phyloP scores from a whole-genome alignment of 1,139 yeast genomes.

The Taphrina betulina region DNA sequence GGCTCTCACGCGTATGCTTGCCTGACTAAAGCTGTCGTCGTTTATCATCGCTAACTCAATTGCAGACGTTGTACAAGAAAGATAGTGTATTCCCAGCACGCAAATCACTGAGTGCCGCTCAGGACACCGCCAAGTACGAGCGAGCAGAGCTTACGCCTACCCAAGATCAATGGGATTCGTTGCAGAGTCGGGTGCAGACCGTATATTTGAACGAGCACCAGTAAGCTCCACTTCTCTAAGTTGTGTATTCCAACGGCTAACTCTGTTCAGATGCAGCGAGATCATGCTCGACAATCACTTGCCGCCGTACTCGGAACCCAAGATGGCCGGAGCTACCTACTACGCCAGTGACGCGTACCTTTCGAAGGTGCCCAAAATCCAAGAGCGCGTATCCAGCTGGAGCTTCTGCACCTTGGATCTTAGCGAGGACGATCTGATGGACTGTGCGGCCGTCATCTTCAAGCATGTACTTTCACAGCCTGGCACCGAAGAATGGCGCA shows the following conservation, averaged over 20 bases:
- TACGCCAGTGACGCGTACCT: background rate
- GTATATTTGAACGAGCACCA: background rate
- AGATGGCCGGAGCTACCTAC: background rate
- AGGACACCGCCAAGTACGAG: slow-evolving; percentile 5
- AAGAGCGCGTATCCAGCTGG: too few relatives aligned
- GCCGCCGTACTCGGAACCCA: background rate
- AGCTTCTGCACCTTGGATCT: slow-evolving; percentile 11
- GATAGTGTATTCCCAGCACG: too few relatives aligned
- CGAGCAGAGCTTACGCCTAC: background rate
- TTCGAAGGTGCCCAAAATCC: slow-evolving; percentile 1
- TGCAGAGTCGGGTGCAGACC: background rate
- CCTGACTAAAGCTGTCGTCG: too few relatives aligned
- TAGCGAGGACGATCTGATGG: background rate
- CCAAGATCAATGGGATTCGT: slow-evolving; percentile 4
- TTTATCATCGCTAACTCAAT: too few relatives aligned
- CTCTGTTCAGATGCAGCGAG: too few relatives aligned
- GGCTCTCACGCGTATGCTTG: too few relatives aligned
- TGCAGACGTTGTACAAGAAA: too few relatives aligned
- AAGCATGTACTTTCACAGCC: slow-evolving; percentile 25
- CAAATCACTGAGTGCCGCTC: background rate
- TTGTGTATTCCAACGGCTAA: too few relatives aligned
- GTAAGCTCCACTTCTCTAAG: too few relatives aligned
- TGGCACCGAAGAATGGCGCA: slow-evolving; percentile 18
- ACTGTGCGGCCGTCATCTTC: slow-evolving; percentile 24
- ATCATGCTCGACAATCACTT: slow-evolving; percentile 2